phyloP scores from a whole-genome alignment of 192 early-diverging fungal species.

The Phlyctochytrium planicorne region DNA sequence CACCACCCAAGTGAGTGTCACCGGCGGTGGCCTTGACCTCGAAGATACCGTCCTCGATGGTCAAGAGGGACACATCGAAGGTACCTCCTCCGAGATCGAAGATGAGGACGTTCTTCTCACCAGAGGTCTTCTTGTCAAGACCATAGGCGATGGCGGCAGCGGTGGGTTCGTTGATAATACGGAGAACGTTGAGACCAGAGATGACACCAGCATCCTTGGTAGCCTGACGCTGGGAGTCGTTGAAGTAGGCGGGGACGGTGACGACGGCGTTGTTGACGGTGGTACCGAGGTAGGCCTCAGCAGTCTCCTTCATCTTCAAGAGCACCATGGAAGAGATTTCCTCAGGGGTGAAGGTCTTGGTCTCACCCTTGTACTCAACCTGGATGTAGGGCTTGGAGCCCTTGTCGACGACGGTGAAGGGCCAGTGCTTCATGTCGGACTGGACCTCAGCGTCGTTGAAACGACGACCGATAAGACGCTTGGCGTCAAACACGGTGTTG shows the following conservation, averaged over 20 bases:
- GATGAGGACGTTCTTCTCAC: constrained; percentile 92
- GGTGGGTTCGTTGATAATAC: constrained; percentile 99
- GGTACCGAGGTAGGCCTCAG: constrained; percentile 80
- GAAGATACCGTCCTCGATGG: constrained; percentile 97
- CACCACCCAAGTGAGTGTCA: constrained; percentile 98
- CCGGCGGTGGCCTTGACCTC: constrained; percentile 98
- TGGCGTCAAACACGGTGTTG: constrained; percentile 99
- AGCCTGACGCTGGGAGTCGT: constrained; percentile 99
- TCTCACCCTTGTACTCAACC: constrained; percentile 95
- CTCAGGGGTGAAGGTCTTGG: constrained; percentile 93
- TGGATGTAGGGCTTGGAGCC: constrained; percentile 86
- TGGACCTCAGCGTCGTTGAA: constrained; percentile 92
- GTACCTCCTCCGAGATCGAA: constrained; percentile 99
- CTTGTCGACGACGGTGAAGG: constrained; percentile 92
- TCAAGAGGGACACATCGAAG: constrained; percentile 96
- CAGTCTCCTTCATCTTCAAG: constrained; percentile 98
- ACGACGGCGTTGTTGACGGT: constrained; percentile 90
- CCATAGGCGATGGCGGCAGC: constrained; percentile 99
- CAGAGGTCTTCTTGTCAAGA: constrained; percentile 90
- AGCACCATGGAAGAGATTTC: constrained; percentile 98
- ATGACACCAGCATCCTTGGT: constrained; percentile 99
- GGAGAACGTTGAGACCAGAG: constrained; percentile 93
- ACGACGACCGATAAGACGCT: constrained; percentile 96
- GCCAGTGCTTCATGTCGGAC: constrained; percentile 99
- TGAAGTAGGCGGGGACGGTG: constrained; percentile 98